A percentile compares a stretch with the other conserved stretches of the same genome.
Evolutionary conservation across 768 basidiomycete species (phyloP).

Genomic region (Neoboletus magnificus): DNA sequence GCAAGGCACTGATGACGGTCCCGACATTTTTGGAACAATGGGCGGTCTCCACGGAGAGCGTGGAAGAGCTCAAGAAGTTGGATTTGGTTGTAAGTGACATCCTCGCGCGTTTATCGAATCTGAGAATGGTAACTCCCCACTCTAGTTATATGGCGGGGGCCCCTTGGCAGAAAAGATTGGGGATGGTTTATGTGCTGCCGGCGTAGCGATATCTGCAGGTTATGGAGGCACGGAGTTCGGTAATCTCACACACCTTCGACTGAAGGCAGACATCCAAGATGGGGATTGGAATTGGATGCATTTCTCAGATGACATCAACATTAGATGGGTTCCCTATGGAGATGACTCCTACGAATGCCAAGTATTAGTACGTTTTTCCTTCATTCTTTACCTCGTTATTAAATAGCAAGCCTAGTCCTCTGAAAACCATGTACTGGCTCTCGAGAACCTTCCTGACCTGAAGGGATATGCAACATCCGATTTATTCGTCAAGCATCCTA

Average conservation of each 20-base stretch:
- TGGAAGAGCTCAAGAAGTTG: conserved; percentile 18
- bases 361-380: conserved; percentile 27
- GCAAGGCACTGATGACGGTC: conserved; percentile 10
- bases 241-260: not conserved
- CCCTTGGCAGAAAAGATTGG: conserved; percentile 14
- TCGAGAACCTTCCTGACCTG: conserved; percentile 35
- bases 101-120: not conserved
- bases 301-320: conserved; percentile 15
- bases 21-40: conserved; percentile 21
- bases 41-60: conserved; percentile 7
- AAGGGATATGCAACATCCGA: conserved; percentile 40
- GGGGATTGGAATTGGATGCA: conserved; percentile 19
- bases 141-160: conserved; percentile 12
- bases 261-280: conserved; percentile 3
- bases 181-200: conserved; percentile 14
- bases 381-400: not conserved
- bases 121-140: not conserved
- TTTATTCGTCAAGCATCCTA: conserved; percentile 44
- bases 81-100: conserved; percentile 15
- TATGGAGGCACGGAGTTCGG: conserved; percentile 28
- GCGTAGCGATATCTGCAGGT: conserved; percentile 6
- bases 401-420: not conserved
- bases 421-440: not conserved
- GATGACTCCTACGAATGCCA: conserved; percentile 35
- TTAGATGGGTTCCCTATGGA: conserved; percentile 32